A percentile compares a stretch with the other conserved stretches of the same genome.
Evolutionary conservation across 805 yeast genomes (phyloP).

Genomic region (Sungouiozyma intestinalis): DNA sequence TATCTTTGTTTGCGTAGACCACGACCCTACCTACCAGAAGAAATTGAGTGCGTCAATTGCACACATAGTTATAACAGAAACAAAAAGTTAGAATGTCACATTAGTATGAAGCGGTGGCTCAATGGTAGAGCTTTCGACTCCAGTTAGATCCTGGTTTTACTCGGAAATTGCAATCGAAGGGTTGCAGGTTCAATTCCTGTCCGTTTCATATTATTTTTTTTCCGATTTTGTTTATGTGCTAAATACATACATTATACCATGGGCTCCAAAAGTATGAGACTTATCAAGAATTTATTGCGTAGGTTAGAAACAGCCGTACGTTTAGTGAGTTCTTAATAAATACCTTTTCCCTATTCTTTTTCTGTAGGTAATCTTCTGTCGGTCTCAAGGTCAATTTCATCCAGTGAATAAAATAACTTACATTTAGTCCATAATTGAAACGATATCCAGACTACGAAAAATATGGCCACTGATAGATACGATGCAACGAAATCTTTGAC

Average conservation of each 20-base stretch:
- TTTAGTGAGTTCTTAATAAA: too few relatives aligned
- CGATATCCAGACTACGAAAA: slow-evolving; percentile 41
- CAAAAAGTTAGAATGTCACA: too few relatives aligned
- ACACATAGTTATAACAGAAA: too few relatives aligned
- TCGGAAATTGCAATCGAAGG: slow-evolving; percentile 41
- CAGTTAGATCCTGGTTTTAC: slow-evolving; percentile 31
- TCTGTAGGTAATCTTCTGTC: slow-evolving; percentile 38
- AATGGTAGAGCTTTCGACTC: slow-evolving; percentile 66
- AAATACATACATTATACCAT: too few relatives aligned
- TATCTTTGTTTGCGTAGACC: too few relatives aligned
- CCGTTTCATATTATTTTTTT: slow-evolving; percentile 39
- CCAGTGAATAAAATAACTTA: slow-evolving; percentile 31
- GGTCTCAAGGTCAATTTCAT: slow-evolving; percentile 34
- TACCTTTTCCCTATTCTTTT: slow-evolving; percentile 3
- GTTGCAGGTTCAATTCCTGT: slow-evolving; percentile 71
- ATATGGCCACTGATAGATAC: slow-evolving; percentile 57
- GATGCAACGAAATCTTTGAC: slow-evolving; percentile 52
- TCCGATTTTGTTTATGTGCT: too few relatives aligned
- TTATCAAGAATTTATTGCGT: too few relatives aligned
- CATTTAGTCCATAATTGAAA: slow-evolving; percentile 43
- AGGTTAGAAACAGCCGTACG: too few relatives aligned
- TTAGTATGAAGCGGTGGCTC: slow-evolving; percentile 49
- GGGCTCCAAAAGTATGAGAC: too few relatives aligned
- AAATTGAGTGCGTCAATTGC: too few relatives aligned
- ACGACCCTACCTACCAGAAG: too few relatives aligned